Evolutionary conservation across 2,329 filamentous ascomycete genomes (phyloP).

Genomic region (Ophiostoma himal-ulmi): DNA sequence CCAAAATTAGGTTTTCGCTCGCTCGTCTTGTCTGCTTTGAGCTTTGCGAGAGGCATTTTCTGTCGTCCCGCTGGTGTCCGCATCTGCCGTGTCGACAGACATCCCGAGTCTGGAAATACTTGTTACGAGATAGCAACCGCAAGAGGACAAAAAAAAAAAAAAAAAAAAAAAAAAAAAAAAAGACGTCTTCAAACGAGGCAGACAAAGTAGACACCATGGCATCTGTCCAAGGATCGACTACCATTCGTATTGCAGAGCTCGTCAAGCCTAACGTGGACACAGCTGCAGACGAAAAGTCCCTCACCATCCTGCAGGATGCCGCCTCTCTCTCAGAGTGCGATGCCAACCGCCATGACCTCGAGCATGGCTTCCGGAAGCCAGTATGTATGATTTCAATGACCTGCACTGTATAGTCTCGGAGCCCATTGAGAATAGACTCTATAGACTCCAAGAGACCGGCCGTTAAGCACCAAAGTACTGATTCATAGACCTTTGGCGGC

Average conservation of each 20-base stretch:
- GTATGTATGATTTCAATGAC: conserved; percentile 9
- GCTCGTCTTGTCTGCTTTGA: background rate
- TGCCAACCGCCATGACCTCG: conserved; percentile 12
- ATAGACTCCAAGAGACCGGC: no score
- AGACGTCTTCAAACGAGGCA: no score
- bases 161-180: background rate
- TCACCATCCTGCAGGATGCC: background rate
- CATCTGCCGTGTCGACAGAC: background rate
- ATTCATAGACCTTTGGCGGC: conserved; percentile 28
- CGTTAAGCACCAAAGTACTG: conserved; percentile 12
- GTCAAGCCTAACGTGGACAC: background rate
- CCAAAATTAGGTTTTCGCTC: background rate
- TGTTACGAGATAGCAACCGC: background rate
- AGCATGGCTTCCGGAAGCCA: conserved; percentile 18
- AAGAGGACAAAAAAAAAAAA: background rate
- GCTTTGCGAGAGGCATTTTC: background rate
- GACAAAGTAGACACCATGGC: background rate
- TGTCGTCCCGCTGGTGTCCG: background rate
- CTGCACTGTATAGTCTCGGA: background rate
- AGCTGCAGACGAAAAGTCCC: background rate
- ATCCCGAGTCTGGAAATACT: background rate
- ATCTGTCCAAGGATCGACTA: background rate
- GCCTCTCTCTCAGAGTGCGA: background rate
- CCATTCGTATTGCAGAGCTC: conserved; percentile 13
- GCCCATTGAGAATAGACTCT: no score